phyloP scores from a whole-genome alignment of 1,284 basidiomycete genomes.

The Cutaneotrichosporon sp. region DNA sequence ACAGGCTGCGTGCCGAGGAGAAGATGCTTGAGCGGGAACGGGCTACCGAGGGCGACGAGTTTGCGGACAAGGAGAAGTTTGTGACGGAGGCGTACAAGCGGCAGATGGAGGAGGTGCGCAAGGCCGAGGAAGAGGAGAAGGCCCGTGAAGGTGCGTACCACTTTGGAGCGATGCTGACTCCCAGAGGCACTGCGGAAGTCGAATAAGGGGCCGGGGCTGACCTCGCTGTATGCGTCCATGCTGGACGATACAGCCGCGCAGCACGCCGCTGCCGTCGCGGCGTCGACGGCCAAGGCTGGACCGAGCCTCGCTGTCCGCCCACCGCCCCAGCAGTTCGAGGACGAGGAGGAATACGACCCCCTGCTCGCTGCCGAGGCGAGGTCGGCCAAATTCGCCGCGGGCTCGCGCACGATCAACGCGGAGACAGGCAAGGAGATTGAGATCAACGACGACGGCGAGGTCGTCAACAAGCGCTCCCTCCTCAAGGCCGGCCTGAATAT shows the following conservation, averaged over 20 bases:
- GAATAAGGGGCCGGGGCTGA: conserved; percentile 62
- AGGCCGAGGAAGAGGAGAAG: conserved; percentile 86
- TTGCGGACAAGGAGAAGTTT: conserved; percentile 89
- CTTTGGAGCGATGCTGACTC: neutral
- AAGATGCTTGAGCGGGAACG: conserved; percentile 95
- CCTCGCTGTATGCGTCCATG: conserved; percentile 78
- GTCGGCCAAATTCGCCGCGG: conserved; percentile 3
- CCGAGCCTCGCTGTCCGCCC: conserved; percentile 53
- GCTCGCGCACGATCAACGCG: conserved; percentile 12
- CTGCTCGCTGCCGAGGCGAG: conserved; percentile 33
- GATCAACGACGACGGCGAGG: conserved; percentile 94
- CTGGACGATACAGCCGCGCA: conserved; percentile 73
- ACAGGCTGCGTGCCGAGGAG: conserved; percentile 92
- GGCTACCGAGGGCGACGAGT: conserved; percentile 89
- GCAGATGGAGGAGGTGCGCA: conserved; percentile 86
- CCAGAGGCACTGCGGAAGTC: conserved; percentile 59
- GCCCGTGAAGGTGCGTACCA: conserved; percentile 65
- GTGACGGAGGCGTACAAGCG: conserved; percentile 97
- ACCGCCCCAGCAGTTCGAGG: conserved; percentile 26
- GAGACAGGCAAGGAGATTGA: conserved; percentile 82
- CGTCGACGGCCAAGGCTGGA: conserved; percentile 52
- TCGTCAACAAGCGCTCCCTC: conserved; percentile 91
- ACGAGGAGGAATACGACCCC: conserved; percentile 44
- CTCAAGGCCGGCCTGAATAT: conserved; percentile 89
- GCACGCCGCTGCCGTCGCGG: conserved; percentile 77